A percentile compares a stretch with the other conserved stretches of the same genome.
Evolutionary conservation across 768 basidiomycete genomes (phyloP).

Genomic region (Suillus decipiens): DNA sequence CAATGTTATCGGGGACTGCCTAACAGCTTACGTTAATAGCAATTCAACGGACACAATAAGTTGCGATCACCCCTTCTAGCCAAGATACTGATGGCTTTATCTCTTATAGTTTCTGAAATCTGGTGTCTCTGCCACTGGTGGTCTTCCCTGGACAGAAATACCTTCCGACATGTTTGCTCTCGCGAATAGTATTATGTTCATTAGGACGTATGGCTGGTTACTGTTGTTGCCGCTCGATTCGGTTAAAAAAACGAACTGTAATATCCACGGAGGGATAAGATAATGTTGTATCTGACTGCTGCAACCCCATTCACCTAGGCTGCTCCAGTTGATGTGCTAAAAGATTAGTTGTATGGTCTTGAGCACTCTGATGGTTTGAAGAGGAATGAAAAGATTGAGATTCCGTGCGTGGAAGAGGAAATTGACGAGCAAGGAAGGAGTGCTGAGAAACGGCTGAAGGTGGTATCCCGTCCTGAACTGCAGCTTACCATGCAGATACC

Average conservation of each 20-base stretch:
- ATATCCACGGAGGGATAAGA: neutral
- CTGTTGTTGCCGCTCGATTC: neutral
- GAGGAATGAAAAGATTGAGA: constrained; percentile 5
- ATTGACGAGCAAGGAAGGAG: neutral
- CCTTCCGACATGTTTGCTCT: constrained; percentile 2
- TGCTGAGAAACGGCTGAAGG: neutral
- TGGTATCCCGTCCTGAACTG: neutral
- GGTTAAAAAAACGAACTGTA: neutral
- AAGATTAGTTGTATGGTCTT: neutral
- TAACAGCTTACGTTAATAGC: neutral
- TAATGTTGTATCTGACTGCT: neutral
- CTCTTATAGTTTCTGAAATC: constrained; percentile 5
- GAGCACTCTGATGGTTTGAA: neutral
- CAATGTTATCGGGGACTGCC: neutral
- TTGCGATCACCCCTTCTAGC: neutral
- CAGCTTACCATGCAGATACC: neutral
- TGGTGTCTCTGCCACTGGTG: neutral
- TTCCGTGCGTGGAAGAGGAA: neutral
- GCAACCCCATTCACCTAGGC: constrained; percentile 1
- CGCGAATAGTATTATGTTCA: neutral
- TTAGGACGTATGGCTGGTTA: constrained; percentile 5
- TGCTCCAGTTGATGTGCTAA: neutral
- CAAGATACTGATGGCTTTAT: neutral
- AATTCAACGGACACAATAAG: neutral
- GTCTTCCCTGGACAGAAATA: constrained; percentile 5